A percentile compares a stretch with the other conserved stretches of the same genome.
These are phyloP conservation scores for Eustoma russellianum DNA, from an alignment of 257 asterid genomes.

Conservation along the genomic window DNA sequence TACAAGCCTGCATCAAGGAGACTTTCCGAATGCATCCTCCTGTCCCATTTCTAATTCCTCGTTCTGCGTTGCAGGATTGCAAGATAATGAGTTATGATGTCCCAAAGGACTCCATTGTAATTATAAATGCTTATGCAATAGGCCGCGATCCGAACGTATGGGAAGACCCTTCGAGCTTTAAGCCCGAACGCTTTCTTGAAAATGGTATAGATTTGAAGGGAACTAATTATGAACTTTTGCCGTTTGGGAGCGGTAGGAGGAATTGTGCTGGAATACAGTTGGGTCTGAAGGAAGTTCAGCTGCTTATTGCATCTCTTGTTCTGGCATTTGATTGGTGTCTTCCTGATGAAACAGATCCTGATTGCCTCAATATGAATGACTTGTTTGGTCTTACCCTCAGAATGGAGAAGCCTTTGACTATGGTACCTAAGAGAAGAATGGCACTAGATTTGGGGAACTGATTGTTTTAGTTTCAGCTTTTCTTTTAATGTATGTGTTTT, in stretches of 20 bases:
- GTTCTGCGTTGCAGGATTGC: too few relatives aligned
- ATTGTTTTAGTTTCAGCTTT: too few relatives aligned
- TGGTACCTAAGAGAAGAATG: not conserved
- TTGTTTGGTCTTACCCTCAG: not conserved
- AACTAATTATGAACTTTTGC: conserved; percentile 3
- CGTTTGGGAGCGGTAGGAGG: conserved; percentile 5
- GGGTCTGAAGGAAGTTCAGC: not conserved
- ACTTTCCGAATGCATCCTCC: too few relatives aligned
- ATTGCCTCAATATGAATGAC: not conserved
- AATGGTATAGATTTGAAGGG: not conserved
- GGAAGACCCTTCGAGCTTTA: conserved; percentile 3
- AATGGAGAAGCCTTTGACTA: not conserved
- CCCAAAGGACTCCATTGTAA: not conserved
- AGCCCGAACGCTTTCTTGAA: conserved; percentile 1
- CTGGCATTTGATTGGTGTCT: conserved; percentile 1
- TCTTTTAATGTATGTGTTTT: too few relatives aligned
- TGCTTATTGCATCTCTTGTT: not conserved
- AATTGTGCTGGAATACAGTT: not conserved
- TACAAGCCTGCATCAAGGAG: not conserved
- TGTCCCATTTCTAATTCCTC: too few relatives aligned
- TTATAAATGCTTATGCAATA: too few relatives aligned
- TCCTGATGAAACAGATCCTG: not conserved
- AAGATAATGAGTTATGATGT: too few relatives aligned
- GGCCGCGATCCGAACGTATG: not conserved
- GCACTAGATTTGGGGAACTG: too few relatives aligned